phyloP scores from a whole-genome alignment of 768 basidiomycete species.

The Neoboletus subvelutipes region DNA sequence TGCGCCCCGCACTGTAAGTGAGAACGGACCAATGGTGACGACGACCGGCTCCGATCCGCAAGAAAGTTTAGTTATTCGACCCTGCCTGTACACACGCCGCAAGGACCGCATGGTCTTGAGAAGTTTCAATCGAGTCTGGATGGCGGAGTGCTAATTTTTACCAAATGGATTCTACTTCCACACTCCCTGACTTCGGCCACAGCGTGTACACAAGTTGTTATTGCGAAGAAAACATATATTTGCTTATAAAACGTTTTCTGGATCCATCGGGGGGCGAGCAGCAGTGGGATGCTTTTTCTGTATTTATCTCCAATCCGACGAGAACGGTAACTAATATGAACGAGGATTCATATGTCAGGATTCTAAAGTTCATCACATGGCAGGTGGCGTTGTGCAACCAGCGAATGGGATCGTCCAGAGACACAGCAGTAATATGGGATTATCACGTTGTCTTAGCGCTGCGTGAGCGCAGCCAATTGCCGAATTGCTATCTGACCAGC shows the following conservation, averaged over 20 bases:
- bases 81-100: neutral
- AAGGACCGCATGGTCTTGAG: neutral
- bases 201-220: constrained; percentile 57
- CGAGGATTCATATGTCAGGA: neutral
- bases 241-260: constrained; percentile 49
- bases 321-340: constrained; percentile 47
- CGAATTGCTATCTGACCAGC: constrained; percentile 1
- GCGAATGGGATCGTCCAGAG: constrained; percentile 38
- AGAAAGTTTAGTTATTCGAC: constrained; percentile 9
- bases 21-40: neutral
- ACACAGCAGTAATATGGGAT: constrained; percentile 61
- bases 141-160: constrained; percentile 23
- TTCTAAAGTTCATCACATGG: constrained; percentile 7
- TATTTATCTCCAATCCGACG: constrained; percentile 65
- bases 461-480: constrained; percentile 29
- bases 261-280: constrained; percentile 25
- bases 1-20: neutral
- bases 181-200: constrained; percentile 23
- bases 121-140: neutral
- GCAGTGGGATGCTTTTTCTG: constrained; percentile 50
- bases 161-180: constrained; percentile 18
- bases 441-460: constrained; percentile 70
- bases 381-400: constrained; percentile 71
- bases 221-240: constrained; percentile 75
- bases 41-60: constrained; percentile 8